These are phyloP conservation scores for Tylopilus balloui DNA, from an alignment of 768 basidiomycete species.

Conservation along the genomic window DNA sequence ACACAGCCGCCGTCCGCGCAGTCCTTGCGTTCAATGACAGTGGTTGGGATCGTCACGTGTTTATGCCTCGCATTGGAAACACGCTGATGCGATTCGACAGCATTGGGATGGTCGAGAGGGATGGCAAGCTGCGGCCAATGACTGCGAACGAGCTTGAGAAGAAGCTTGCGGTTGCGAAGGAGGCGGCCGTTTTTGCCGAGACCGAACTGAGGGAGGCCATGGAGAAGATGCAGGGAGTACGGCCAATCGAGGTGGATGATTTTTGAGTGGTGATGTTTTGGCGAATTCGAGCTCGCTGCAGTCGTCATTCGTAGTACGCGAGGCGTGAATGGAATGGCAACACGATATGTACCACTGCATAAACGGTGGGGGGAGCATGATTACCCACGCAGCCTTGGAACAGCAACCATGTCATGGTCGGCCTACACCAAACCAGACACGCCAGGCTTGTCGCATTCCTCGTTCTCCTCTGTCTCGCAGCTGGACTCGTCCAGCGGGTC, in stretches of 20 bases:
- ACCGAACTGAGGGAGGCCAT: constrained; percentile 71
- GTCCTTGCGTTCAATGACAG: constrained; percentile 80
- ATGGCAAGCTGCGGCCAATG: constrained; percentile 47
- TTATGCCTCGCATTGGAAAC: constrained; percentile 66
- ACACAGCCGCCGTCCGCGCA: constrained; percentile 79
- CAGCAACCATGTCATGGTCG: constrained; percentile 21
- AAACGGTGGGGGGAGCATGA: too few relatives aligned
- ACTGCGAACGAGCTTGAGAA: constrained; percentile 69
- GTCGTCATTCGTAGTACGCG: too few relatives aligned
- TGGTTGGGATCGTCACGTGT: constrained; percentile 72
- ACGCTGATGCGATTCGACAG: constrained; percentile 65
- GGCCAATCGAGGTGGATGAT: constrained; percentile 42
- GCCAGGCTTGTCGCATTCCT: constrained; percentile 17
- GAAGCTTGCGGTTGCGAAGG: constrained; percentile 65
- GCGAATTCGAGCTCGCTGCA: too few relatives aligned
- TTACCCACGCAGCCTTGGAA: neutral
- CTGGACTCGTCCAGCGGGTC: constrained; percentile 17
- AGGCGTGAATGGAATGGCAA: too few relatives aligned
- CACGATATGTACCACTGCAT: too few relatives aligned
- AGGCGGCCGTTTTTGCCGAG: constrained; percentile 68
- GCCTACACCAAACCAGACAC: constrained; percentile 14
- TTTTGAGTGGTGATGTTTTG: constrained; percentile 16
- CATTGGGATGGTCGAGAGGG: constrained; percentile 52
- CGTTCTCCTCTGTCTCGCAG: constrained; percentile 22
- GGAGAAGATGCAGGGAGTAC: constrained; percentile 57